Evolutionary conservation across 2,329 filamentous ascomycete species (phyloP), one percentile per base, ranked within the genome.

Genomic region (Monosporascus sp.): DNA sequence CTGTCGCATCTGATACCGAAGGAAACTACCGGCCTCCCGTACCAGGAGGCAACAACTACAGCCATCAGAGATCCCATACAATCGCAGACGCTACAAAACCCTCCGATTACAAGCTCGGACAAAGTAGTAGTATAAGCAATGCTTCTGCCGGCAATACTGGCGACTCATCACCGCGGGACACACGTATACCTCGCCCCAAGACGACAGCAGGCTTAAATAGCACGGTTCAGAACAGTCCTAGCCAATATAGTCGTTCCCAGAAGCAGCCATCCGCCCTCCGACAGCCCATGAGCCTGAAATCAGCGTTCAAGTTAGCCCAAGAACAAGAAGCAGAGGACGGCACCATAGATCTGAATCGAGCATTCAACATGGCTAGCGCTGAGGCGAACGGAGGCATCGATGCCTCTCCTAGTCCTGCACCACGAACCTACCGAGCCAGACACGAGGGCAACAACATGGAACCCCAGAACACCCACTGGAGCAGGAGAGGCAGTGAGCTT

Each of bases 381-480:
- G 63, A 65, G 50, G 56, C 60, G 45, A 57, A 68, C 37, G 57
- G 59, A 15, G 51, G 57, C 50, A 63, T 65, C 40, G 60, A 65
- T 50, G 65, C 62, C 6, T 68, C 65, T 18, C 65, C 65, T 53
- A 68, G 65, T 59, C 65, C 65, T 18, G 65, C 66, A 18, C 65
- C 66, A 35, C 64, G 66, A 47, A 52, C 57, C 15, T 59, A 57
- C 26, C 55, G 22, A 7, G 9, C 50, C 18, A 54, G 60, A 46
- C 60, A 60, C 45, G 58, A 63, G n/a, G 59, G 57, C 9, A 53
- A 56, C 41, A 56, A 48, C 44, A 40, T 49, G 17, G 43, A 54
- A 41, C 52, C 56, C n/a, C 52, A 49, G 37, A 57, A 50, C 37
- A 52, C 50, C 18, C 37, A 46, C 15, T 61, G 68, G 43, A 66